Base-by-base conservation (phyloP, 1,139 yeast species). In the Candida dubliniensis region DNA sequence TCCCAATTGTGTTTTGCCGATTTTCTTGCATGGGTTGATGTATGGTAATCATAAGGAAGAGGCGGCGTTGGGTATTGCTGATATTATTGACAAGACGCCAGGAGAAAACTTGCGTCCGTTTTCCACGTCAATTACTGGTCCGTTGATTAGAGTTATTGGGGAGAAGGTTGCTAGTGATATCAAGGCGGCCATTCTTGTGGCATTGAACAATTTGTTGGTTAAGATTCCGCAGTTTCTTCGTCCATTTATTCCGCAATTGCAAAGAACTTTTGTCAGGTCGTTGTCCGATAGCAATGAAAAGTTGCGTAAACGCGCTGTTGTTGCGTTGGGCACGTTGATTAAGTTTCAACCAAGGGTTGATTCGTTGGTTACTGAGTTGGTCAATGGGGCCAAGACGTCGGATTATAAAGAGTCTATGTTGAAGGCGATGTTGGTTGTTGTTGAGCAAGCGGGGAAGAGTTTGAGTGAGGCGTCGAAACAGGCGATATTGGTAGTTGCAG, bases 201-300 rank as follows among this genome's bases (percentile, higher is more conserved):
- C 98, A 1, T 77, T 95, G 64, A 87, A 87, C 59, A 79, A 80
- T 51, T 73, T 95, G 58, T 80, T 95, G 59, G 67, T 71, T 33
- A 88, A 89, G 72, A 87, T 93, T 56, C 97, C 99, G 4, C 89
- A 86, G 59, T 88, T 89, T 63, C 76, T 95, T 65, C 81, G 95
- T 60, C 99, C 99, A 10, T 95, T 95, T 64, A 82, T 93, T 65
- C 99, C 99, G 8, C 99, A 95, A 71, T 75, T 95, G 55, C 99
- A 95, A 69, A 81, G 99, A 64, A 95, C 99, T 1, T 95, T 93
- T 70, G 96, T 95, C 38, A 87, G 95, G 63, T 87, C 96, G 1
- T 74, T 95, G 51, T 78, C 89, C 40, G 99, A 93, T 66, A 59
- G 75, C 1, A 87, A 84, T 58, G 95, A 85, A 47, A 69, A 78